Evolutionary conservation across 257 asterid genomes (phyloP).

Genomic region (Sherardia arvensis): DNA sequence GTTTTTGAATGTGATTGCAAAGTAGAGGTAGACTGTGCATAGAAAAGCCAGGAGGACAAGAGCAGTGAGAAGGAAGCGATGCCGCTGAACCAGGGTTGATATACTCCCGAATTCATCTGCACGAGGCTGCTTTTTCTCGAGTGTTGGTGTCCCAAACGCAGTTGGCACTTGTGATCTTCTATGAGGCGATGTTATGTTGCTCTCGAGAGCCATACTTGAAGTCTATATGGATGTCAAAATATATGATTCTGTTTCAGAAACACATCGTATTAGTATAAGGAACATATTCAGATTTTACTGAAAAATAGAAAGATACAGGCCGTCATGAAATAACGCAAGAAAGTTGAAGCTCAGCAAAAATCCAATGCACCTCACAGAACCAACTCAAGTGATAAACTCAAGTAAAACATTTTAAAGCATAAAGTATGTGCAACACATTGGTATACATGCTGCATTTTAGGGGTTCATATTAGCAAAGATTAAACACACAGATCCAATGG

Average conservation of each 20-base stretch:
- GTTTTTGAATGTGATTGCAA: conserved; percentile 36
- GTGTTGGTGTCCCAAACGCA: conserved; percentile 23
- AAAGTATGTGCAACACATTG: not conserved
- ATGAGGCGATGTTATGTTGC: conserved; percentile 36
- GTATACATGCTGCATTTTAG: not conserved
- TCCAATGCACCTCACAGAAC: not conserved
- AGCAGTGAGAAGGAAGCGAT: conserved; percentile 39
- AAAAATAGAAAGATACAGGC: too few relatives aligned
- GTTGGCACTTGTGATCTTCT: conserved; percentile 36
- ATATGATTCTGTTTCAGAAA: conserved; percentile 12
- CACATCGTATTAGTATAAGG: not conserved
- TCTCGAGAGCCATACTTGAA: conserved; percentile 30
- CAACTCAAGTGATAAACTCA: not conserved
- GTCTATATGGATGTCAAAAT: conserved; percentile 2
- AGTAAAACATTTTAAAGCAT: not conserved
- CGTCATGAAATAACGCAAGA: not conserved
- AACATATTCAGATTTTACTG: not conserved
- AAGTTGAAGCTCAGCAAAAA: not conserved
- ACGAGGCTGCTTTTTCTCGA: conserved; percentile 22
- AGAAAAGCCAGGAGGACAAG: conserved; percentile 36
- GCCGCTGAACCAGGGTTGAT: conserved; percentile 33
- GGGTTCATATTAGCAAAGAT: not conserved
- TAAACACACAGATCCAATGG: not conserved
- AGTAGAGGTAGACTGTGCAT: conserved; percentile 46
- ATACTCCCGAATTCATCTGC: conserved; percentile 29